Evolutionary conservation across 208 protist genomes (phyloP).

Genomic region (Leishmania braziliensis): DNA sequence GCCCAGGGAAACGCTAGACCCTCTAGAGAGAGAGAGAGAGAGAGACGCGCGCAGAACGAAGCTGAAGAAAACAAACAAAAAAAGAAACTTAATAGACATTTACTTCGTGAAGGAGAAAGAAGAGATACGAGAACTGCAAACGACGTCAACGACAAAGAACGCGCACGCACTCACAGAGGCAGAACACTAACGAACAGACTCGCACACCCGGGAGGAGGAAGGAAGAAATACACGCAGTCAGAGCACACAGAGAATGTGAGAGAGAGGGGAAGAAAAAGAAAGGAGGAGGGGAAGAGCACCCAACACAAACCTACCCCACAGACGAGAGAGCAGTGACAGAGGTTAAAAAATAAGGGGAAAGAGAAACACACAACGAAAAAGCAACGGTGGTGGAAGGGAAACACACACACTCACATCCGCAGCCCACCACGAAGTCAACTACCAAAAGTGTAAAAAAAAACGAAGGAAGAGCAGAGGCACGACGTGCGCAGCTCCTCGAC

Average conservation of each 20-base stretch:
- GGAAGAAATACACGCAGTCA: background rate
- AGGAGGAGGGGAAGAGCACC: background rate
- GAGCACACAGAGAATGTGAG: background rate
- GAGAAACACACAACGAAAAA: background rate
- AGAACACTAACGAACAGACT: background rate
- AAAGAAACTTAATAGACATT: slow-evolving; percentile 4
- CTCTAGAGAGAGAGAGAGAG: slow-evolving; percentile 19
- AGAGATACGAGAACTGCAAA: background rate
- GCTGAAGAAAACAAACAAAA: background rate
- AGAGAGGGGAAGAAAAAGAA: background rate
- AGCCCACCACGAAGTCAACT: background rate
- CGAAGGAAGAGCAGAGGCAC: background rate
- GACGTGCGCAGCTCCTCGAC: background rate
- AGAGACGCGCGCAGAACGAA: background rate
- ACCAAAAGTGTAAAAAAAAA: background rate
- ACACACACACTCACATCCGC: background rate
- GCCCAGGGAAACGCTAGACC: background rate
- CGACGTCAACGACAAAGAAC: background rate
- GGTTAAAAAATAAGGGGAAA: background rate
- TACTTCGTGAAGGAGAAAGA: slow-evolving; percentile 12
- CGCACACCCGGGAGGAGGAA: background rate
- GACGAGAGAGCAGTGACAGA: background rate
- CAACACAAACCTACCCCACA: background rate
- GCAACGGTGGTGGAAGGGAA: background rate
- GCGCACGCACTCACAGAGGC: background rate